Conservation (phyloP, 805 yeast species). For the Candida palmyrensis region DNA sequence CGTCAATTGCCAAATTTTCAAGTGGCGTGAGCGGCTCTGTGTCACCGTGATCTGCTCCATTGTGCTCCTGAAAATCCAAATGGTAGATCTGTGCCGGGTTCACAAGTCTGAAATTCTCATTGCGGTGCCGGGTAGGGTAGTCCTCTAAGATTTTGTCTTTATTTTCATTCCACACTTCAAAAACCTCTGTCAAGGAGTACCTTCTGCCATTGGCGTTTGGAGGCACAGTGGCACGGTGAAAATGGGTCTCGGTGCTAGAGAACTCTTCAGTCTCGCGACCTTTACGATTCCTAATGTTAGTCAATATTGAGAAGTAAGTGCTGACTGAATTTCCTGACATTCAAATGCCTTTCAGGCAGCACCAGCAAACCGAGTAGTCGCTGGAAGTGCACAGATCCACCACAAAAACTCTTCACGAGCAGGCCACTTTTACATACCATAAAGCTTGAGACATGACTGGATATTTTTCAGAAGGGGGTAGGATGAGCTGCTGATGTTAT, state of each 20-base stretch:
- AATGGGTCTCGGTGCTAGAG: not conserved
- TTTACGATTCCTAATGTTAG: slow-evolving; percentile 5
- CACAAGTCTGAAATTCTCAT: slow-evolving; percentile 25
- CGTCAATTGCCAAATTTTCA: not conserved
- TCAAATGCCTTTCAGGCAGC: too few relatives aligned
- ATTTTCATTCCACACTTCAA: slow-evolving; percentile 44
- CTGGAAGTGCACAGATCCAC: too few relatives aligned
- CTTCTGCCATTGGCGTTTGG: slow-evolving; percentile 36
- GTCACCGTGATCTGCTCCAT: slow-evolving; percentile 2
- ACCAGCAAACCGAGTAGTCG: too few relatives aligned
- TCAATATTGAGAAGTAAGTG: not conserved
- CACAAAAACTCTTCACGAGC: too few relatives aligned
- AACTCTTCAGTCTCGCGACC: slow-evolving; percentile 4
- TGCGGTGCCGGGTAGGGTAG: slow-evolving; percentile 2
- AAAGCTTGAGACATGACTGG: slow-evolving; percentile 8
- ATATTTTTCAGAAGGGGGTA: too few relatives aligned
- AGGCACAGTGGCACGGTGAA: slow-evolving; percentile 18
- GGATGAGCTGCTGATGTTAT: too few relatives aligned
- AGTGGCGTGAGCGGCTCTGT: slow-evolving; percentile 3
- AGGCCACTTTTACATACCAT: slow-evolving; percentile 7
- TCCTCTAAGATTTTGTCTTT: slow-evolving; percentile 17
- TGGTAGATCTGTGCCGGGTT: slow-evolving; percentile 33
- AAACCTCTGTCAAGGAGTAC: slow-evolving; percentile 49
- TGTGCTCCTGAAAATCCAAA: slow-evolving; percentile 21
- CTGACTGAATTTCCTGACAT: too few relatives aligned